Evolutionary conservation across 106 monocot species (phyloP).

Genomic region (Dioscorea zingiberensis): DNA sequence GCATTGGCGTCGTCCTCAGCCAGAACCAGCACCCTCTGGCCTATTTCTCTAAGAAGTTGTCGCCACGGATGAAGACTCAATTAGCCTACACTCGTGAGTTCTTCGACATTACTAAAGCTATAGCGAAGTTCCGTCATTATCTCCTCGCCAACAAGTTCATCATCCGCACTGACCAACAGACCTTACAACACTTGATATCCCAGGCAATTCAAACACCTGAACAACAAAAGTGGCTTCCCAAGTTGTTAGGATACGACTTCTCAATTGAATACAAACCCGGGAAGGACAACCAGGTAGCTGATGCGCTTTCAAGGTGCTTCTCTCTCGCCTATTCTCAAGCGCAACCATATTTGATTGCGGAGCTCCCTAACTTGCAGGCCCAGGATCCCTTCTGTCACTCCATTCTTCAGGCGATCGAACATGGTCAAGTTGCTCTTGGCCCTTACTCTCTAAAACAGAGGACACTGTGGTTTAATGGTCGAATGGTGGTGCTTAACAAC

Average conservation of each 20-base stretch:
- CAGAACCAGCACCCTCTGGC: not conserved
- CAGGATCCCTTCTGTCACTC: too few species aligned
- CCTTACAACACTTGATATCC: not conserved
- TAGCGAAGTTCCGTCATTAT: constrained; percentile 5
- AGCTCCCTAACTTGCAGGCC: too few species aligned
- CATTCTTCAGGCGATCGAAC: too few species aligned
- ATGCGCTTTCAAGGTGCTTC: not conserved
- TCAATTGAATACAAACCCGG: constrained; percentile 1
- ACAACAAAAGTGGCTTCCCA: constrained; percentile 5
- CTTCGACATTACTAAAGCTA: not conserved
- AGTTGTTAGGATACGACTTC: constrained; percentile 9
- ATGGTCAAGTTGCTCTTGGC: too few species aligned
- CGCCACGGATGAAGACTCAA: too few species aligned
- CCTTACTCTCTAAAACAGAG: too few species aligned
- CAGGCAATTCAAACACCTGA: constrained; percentile 7
- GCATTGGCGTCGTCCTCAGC: not conserved
- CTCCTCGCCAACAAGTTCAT: constrained; percentile 2
- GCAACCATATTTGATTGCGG: too few species aligned
- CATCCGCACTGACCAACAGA: constrained; percentile 10
- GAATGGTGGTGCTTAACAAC: too few species aligned
- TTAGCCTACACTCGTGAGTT: constrained; percentile 12
- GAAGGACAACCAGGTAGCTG: not conserved
- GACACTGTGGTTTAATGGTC: too few species aligned
- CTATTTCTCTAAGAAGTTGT: not conserved
- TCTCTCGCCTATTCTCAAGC: too few species aligned